phyloP scores from a whole-genome alignment of 2,329 filamentous ascomycete genomes.

The Westerdykella sp. region DNA sequence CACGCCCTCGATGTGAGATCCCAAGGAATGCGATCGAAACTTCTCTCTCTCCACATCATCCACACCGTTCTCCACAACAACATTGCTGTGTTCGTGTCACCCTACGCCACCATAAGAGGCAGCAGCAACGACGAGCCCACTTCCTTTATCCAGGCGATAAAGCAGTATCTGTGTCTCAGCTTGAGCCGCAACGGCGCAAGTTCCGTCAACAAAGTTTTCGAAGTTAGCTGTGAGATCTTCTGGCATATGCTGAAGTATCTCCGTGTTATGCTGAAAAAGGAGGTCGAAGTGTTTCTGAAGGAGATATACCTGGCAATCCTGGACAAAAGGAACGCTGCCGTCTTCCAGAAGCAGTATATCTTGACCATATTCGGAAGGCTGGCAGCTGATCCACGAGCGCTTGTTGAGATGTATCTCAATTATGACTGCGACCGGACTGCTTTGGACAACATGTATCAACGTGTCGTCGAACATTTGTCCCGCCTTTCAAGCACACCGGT shows the following conservation, averaged over 20 bases:
- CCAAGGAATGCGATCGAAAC: slow-evolving; percentile 94
- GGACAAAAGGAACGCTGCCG: slow-evolving; percentile 77
- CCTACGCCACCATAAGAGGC: slow-evolving; percentile 84
- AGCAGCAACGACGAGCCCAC: slow-evolving; percentile 84
- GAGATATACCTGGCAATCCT: slow-evolving; percentile 93
- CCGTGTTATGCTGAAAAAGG: slow-evolving; percentile 93
- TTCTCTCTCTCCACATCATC: slow-evolving; percentile 91
- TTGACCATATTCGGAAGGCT: slow-evolving; percentile 78
- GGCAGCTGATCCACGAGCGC: slow-evolving; percentile 74
- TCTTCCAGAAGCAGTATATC: slow-evolving; percentile 89
- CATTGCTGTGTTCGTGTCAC: slow-evolving; percentile 82
- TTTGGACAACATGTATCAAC: slow-evolving; percentile 94
- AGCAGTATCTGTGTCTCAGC: slow-evolving; percentile 93
- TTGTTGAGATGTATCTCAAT: slow-evolving; percentile 95
- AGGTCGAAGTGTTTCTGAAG: slow-evolving; percentile 95
- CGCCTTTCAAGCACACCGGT: slow-evolving; percentile 77
- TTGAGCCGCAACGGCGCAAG: slow-evolving; percentile 93
- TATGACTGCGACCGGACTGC: slow-evolving; percentile 93
- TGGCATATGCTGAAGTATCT: slow-evolving; percentile 95
- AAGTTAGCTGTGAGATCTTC: slow-evolving; percentile 94
- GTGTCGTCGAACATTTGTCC: slow-evolving; percentile 87
- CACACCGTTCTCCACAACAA: slow-evolving; percentile 95
- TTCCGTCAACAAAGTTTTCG: slow-evolving; percentile 85
- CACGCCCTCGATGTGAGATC: slow-evolving; percentile 89
- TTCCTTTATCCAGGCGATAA: slow-evolving; percentile 87